A percentile compares a stretch with the other conserved stretches of the same genome.
Conservation (phyloP, 148 eudicot genomes). For the Chenopodium album region DNA sequence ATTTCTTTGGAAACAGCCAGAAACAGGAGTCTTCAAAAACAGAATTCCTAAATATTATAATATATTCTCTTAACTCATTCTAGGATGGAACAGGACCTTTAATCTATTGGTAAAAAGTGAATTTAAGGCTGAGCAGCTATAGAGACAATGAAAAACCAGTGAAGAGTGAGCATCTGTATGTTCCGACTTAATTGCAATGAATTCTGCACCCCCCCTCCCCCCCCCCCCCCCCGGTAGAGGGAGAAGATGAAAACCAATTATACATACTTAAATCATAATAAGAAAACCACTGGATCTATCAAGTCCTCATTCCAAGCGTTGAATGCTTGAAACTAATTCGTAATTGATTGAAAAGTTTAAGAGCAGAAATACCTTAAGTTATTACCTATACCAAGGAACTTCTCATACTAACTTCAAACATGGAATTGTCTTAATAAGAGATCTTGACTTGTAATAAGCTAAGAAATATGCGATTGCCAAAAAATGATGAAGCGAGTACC, state of each 20-base stretch:
- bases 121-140: not conserved
- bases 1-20: not conserved
- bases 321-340: not conserved
- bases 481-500: slow-evolving; percentile 41
- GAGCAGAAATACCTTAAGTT: not conserved
- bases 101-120: not conserved
- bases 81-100: not conserved
- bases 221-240: not conserved
- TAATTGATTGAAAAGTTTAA: not conserved
- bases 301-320: not conserved
- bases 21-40: not conserved
- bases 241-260: not conserved
- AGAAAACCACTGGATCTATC: not conserved
- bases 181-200: not conserved
- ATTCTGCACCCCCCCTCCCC: not conserved
- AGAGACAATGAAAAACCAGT: not conserved
- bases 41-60: not conserved
- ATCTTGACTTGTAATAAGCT: not conserved
- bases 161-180: too few relatives aligned
- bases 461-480: not conserved
- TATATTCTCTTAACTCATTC: not conserved
- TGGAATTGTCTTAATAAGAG: not conserved
- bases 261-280: not conserved
- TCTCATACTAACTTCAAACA: not conserved
- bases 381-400: not conserved